phyloP scores from a whole-genome alignment of 2,329 filamentous ascomycete genomes.

The Alternaria rosae region DNA sequence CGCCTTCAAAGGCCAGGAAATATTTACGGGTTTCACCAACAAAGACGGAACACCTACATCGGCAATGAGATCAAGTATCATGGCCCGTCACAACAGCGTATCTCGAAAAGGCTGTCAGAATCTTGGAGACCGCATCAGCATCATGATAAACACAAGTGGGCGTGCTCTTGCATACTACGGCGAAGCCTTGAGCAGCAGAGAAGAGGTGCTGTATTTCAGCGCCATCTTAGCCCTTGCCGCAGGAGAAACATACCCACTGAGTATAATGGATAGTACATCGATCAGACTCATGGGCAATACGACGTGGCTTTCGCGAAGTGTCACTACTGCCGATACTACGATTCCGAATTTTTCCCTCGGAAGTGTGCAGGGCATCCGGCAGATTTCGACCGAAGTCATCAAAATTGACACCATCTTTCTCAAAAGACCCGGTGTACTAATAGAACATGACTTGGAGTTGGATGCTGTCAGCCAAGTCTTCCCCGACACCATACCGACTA shows the following conservation, averaged over 20 bases:
- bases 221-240: slow-evolving; percentile 18
- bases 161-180: slow-evolving; percentile 23
- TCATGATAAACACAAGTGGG: slow-evolving; percentile 24
- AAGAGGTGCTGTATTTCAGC: slow-evolving; percentile 16
- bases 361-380: slow-evolving; percentile 11
- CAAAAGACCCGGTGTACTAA: neutral
- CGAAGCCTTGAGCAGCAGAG: neutral
- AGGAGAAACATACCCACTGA: slow-evolving; percentile 22
- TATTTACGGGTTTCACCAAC: neutral
- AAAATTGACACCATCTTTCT: slow-evolving; percentile 21
- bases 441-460: neutral
- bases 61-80: slow-evolving; percentile 14
- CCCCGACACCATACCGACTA: neutral
- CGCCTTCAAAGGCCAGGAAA: neutral
- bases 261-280: slow-evolving; percentile 5
- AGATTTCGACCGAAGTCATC: slow-evolving; percentile 14
- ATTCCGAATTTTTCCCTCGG: slow-evolving; percentile 14
- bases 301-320: slow-evolving; percentile 15
- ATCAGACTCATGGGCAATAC: slow-evolving; percentile 2
- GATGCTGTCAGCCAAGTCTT: neutral
- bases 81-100: slow-evolving; percentile 19
- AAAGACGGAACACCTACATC: neutral
- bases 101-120: slow-evolving; percentile 15
- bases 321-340: neutral
- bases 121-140: slow-evolving; percentile 18